Evolutionary conservation across 768 basidiomycete genomes (phyloP), one percentile per base, ranked within the genome.

Genomic region (Boletus rubescentipes): DNA sequence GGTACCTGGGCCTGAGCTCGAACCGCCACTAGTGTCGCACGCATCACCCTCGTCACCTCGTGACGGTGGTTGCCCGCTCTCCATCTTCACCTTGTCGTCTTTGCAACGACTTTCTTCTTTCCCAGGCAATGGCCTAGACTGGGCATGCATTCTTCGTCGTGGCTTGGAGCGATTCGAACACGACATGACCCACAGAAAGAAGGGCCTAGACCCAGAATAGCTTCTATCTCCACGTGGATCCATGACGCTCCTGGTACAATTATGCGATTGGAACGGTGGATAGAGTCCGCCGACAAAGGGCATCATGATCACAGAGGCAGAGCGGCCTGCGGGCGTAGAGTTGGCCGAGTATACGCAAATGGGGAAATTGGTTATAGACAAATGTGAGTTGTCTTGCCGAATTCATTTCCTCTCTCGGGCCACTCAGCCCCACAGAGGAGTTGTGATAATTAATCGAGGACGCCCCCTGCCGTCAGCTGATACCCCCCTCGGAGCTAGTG

Each of bases 191-290:
- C n/a, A n/a, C n/a, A n/a, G n/a, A n/a, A n/a, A n/a, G n/a, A n/a
- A n/a, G n/a, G n/a, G n/a, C n/a, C n/a, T n/a, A n/a, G n/a, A n/a
- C n/a, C n/a, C n/a, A n/a, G n/a, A n/a, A n/a, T n/a, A n/a, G n/a
- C n/a, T n/a, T n/a, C n/a, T n/a, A n/a, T n/a, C 26, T 20, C 40
- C 54, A 42, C 34, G 39, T 54, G 39, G 10, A 15, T n/a, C n/a
- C n/a, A n/a, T n/a, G n/a, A n/a, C n/a, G n/a, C n/a, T n/a, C n/a
- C n/a, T n/a, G 23, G 5, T 11, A 15, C 2, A 18, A 16, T 39
- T 36, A 15, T 37, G 52, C 52, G 44, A 51, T 37, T 39, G 14
- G 26, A 36, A 23, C 60, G 55, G 55, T 39, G 9, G 30, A 46
- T 18, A 23, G 32, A 4, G 26, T 41, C 18, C 12, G 34, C 35